Conservation (phyloP, 2,329 filamentous ascomycete species). For the Fusarium sp. region DNA sequence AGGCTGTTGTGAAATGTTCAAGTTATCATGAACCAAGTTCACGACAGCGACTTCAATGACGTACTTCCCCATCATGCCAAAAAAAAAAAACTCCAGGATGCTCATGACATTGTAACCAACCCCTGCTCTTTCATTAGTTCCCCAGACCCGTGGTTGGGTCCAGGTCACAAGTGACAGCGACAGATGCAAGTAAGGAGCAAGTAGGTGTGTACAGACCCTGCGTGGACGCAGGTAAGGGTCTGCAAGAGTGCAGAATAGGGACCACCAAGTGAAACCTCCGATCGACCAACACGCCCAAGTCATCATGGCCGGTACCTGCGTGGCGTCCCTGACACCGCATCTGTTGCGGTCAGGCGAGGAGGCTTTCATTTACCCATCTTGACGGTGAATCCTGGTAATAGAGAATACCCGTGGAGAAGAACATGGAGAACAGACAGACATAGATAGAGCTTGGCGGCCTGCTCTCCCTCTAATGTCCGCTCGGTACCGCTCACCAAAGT, state of each 20-base stretch:
- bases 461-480: constrained; percentile 24
- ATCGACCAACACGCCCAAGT: constrained; percentile 8
- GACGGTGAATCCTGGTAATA: neutral
- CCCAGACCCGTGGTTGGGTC: constrained; percentile 24
- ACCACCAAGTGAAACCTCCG: constrained; percentile 23
- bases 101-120: constrained; percentile 25
- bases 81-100: constrained; percentile 13
- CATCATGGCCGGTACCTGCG: constrained; percentile 40
- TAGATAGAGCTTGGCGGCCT: constrained; percentile 12
- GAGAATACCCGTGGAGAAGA: constrained; percentile 8
- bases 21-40: constrained; percentile 33
- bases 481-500: constrained; percentile 18
- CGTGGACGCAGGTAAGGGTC: constrained; percentile 32
- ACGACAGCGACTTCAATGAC: constrained; percentile 24
- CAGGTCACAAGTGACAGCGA: constrained; percentile 34
- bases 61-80: constrained; percentile 15
- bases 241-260: constrained; percentile 21
- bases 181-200: constrained; percentile 31
- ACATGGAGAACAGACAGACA: neutral
- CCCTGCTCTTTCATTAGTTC: constrained; percentile 30
- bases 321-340: constrained; percentile 40
- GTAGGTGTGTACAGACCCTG: constrained; percentile 37
- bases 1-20: constrained; percentile 7
- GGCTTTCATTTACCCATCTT: constrained; percentile 6
- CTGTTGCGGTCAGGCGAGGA: constrained; percentile 16